Base-by-base conservation (phyloP, 805 yeast species). In the Wickerhamiella siamensis region DNA sequence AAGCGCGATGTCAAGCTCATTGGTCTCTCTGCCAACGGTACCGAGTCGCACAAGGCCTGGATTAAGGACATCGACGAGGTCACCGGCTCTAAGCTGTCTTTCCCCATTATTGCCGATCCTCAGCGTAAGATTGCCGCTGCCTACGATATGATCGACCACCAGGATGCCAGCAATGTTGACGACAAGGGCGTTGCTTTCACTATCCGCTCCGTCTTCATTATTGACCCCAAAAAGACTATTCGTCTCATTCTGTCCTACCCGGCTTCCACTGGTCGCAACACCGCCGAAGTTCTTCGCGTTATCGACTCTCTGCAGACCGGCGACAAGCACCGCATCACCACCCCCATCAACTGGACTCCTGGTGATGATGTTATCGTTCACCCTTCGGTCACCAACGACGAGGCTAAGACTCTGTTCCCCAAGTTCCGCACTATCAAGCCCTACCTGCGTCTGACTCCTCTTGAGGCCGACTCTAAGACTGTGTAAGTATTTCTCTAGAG, bases 281-380 rank as follows among this genome's bases (percentile, higher is more conserved):
- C 94, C 47, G 78, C 86, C 43, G 96, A 86, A 70, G 93, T 86
- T 41, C 71, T 86, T 60, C 79, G 96, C 69, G 94, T 82, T 43
- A 66, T 86, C 52, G 96, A 86, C 66, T 81, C 95, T 45, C 71
- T 86, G 60, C 95, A 86, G 70, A 67, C 76, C 49, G 83, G 84
- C 53, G 96, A 86, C 67, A 75, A 76, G 63, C 70, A 79, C 69
- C 83, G 93, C 59, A 74, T 86, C 55, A 88, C 87, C 50, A 87
- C 96, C 43, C 95, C 95, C 51, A 81, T 87, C 62, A 79, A 86
- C 75, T 84, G 95, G 95, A 73, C 72, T 44, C 78, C 74, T 42
- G 95, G 95, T 55, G 79, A 84, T 49, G 95, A 86, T 62, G 96
- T 87, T 48, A 86, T 86, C 63, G 87, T 87, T 50, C 95, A 88